Evolutionary conservation across 164 flowering plant species (phyloP).

Genomic region (Sextonia rubra): DNA sequence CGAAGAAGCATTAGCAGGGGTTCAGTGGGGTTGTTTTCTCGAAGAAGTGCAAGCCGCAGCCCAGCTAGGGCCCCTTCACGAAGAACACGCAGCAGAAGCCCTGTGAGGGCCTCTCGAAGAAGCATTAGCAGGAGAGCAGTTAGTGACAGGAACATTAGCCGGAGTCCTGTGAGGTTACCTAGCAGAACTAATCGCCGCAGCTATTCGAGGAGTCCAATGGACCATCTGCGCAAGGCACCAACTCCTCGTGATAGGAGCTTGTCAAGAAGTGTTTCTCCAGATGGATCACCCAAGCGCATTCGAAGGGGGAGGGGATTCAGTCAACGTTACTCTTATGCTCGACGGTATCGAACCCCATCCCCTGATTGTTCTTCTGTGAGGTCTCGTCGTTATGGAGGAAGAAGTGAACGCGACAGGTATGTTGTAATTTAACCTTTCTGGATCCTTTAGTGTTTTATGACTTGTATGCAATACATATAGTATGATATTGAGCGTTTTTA

Average conservation of each 20-base stretch:
- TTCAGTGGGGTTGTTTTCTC: constrained; percentile 27
- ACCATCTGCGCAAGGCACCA: constrained; percentile 54
- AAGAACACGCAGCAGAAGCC: constrained; percentile 46
- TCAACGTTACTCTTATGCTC: constrained; percentile 80
- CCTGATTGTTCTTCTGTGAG: constrained; percentile 82
- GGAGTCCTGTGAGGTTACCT: constrained; percentile 45
- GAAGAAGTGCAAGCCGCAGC: constrained; percentile 31
- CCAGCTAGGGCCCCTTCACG: constrained; percentile 37
- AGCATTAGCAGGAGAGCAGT: constrained; percentile 27
- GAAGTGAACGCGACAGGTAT: constrained; percentile 77
- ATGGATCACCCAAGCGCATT: constrained; percentile 89
- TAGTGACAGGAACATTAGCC: constrained; percentile 34
- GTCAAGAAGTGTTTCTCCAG: constrained; percentile 82
- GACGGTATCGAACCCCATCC: constrained; percentile 90
- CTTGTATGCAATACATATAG: background rate
- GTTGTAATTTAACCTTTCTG: background rate
- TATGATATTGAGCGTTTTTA: background rate
- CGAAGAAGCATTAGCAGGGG: constrained; percentile 38
- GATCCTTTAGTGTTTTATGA: background rate
- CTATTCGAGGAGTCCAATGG: constrained; percentile 59
- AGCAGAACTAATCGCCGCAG: constrained; percentile 52
- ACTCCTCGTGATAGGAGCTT: constrained; percentile 60
- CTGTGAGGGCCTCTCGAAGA: constrained; percentile 24
- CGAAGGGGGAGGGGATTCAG: constrained; percentile 96
- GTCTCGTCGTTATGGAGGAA: constrained; percentile 64